Conservation (phyloP, 2,329 filamentous ascomycete species). For the Penicillium digitatum region DNA sequence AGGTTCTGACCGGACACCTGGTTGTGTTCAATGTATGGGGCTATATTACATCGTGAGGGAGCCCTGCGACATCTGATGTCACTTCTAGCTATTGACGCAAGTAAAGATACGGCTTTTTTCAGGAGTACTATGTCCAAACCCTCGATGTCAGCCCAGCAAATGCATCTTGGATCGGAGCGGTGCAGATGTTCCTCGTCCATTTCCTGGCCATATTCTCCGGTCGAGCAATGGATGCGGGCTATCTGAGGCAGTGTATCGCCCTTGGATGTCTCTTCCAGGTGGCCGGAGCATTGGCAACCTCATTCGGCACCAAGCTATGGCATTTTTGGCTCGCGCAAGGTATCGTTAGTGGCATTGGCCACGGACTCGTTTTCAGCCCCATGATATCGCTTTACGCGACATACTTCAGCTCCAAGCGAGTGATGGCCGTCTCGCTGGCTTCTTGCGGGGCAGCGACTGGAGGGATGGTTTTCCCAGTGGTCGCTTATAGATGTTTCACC, state of each 20-base stretch:
- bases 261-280: constrained; percentile 20
- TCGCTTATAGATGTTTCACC: constrained; percentile 42
- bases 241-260: constrained; percentile 28
- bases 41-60: constrained; percentile 10
- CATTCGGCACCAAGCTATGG: constrained; percentile 45
- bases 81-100: neutral
- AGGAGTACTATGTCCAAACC: constrained; percentile 41
- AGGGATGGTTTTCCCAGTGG: constrained; percentile 45
- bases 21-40: constrained; percentile 25
- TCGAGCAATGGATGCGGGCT: constrained; percentile 41
- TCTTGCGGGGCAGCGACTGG: constrained; percentile 38
- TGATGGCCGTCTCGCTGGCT: constrained; percentile 37
- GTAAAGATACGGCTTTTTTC: constrained; percentile 39
- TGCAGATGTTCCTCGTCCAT: constrained; percentile 45
- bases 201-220: constrained; percentile 43
- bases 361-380: constrained; percentile 43
- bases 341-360: constrained; percentile 41
- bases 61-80: neutral
- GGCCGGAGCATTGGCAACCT: constrained; percentile 47
- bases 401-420: constrained; percentile 40
- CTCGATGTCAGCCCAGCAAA: constrained; percentile 33
- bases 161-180: constrained; percentile 48
- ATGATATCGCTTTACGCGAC: constrained; percentile 37
- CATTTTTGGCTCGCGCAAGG: constrained; percentile 50
- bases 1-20: constrained; percentile 30